Evolutionary conservation across 164 flowering plant species (phyloP).

Genomic region (Chimonanthus salicifolius): DNA sequence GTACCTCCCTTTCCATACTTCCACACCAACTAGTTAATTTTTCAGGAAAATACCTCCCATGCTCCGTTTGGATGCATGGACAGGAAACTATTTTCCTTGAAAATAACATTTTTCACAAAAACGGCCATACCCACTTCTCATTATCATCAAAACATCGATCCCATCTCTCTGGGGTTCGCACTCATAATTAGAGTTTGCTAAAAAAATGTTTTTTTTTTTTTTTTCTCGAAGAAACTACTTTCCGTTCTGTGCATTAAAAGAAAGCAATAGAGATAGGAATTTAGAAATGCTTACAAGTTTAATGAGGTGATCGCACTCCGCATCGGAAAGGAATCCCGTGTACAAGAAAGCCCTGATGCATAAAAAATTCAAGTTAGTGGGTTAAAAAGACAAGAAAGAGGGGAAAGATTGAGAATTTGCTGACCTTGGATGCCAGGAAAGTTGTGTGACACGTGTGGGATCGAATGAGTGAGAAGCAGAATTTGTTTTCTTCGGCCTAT

Average conservation of each 20-base stretch:
- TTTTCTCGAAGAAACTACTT: too few species aligned
- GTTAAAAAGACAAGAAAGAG: neutral
- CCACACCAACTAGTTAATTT: too few species aligned
- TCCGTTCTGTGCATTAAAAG: neutral
- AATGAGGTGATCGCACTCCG: conserved; percentile 90
- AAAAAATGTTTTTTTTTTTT: too few species aligned
- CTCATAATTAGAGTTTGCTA: neutral
- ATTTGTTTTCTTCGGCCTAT: conserved; percentile 20
- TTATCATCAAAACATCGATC: neutral
- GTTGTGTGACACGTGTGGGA: conserved; percentile 77
- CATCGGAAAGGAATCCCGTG: conserved; percentile 54
- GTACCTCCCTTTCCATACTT: too few species aligned
- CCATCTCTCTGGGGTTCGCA: neutral
- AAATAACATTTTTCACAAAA: neutral
- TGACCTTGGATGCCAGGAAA: conserved; percentile 79
- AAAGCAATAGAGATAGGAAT: neutral
- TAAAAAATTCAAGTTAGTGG: conserved; percentile 1
- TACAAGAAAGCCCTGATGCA: conserved; percentile 70
- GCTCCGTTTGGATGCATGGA: too few species aligned
- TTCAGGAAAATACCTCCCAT: too few species aligned
- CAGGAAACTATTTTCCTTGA: too few species aligned
- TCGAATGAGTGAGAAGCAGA: conserved; percentile 30
- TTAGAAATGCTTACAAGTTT: conserved; percentile 36
- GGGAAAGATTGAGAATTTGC: neutral
- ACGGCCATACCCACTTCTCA: neutral